Evolutionary conservation across 169 alveolate species (phyloP).

Genomic region (Plasmodium gaboni): DNA sequence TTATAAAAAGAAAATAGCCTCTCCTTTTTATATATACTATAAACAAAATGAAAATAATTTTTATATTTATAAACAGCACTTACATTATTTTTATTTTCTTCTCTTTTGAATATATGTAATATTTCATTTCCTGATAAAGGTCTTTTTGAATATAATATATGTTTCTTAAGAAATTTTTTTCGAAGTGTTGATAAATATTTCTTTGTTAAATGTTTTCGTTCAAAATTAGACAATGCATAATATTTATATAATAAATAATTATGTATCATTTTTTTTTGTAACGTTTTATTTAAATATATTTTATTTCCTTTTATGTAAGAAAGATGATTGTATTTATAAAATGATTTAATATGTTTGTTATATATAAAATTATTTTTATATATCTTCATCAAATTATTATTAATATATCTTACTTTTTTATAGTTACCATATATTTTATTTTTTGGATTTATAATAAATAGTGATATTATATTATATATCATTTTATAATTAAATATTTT

Average conservation of each 20-base stretch:
- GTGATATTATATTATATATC: constrained; percentile 3
- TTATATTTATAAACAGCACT: constrained; percentile 45
- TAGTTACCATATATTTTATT: constrained; percentile 3
- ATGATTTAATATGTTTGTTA: constrained; percentile 39
- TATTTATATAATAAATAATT: constrained; percentile 58
- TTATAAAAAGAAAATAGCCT: constrained; percentile 57
- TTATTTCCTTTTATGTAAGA: constrained; percentile 20
- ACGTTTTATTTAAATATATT: not conserved
- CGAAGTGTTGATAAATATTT: constrained; percentile 22
- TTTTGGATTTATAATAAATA: constrained; percentile 3
- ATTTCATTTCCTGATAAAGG: constrained; percentile 34
- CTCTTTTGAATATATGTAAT: constrained; percentile 48
- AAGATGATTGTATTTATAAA: constrained; percentile 35
- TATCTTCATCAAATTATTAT: not conserved
- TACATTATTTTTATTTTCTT: constrained; percentile 50
- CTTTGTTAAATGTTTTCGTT: constrained; percentile 38
- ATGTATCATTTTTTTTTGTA: constrained; percentile 57
- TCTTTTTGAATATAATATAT: constrained; percentile 39
- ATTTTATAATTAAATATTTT: not conserved
- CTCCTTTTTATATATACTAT: constrained; percentile 62
- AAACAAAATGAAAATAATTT: constrained; percentile 66
- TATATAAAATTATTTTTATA: constrained; percentile 47
- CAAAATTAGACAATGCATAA: constrained; percentile 53
- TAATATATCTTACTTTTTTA: constrained; percentile 12
- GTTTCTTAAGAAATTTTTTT: constrained; percentile 41